Conservation (phyloP, 23 red algal genomes). For the Pyropia yezoensis region DNA sequence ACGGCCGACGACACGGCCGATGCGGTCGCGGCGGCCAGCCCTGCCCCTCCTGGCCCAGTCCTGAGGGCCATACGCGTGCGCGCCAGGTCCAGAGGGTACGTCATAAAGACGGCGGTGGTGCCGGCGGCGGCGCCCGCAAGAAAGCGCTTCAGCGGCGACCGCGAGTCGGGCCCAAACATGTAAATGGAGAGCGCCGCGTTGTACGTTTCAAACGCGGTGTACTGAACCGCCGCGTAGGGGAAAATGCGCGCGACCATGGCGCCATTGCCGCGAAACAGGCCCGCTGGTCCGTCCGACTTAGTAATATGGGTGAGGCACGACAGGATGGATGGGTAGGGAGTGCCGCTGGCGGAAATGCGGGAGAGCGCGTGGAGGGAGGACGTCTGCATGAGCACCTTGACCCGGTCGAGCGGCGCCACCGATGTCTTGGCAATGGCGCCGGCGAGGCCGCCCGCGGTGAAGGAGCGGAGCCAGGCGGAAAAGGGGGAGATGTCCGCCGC, state of each 20-base stretch:
- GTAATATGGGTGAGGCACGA: neutral
- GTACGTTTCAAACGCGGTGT: constrained; percentile 74
- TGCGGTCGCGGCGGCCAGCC: neutral
- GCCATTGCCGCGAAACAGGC: constrained; percentile 81
- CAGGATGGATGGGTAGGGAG: constrained; percentile 25
- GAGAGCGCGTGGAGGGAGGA: constrained; percentile 62
- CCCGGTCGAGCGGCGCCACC: constrained; percentile 82
- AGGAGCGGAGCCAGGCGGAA: constrained; percentile 30
- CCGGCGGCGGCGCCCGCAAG: constrained; percentile 82
- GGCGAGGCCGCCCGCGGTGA: constrained; percentile 66
- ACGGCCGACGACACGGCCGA: neutral
- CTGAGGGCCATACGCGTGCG: constrained; percentile 65
- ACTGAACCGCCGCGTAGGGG: constrained; percentile 91
- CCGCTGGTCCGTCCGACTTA: constrained; percentile 50
- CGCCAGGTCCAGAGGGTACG: constrained; percentile 80
- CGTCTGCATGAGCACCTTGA: constrained; percentile 90
- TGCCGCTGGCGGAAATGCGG: constrained; percentile 18
- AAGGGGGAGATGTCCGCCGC: no score
- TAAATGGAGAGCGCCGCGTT: constrained; percentile 39
- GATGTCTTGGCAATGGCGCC: constrained; percentile 84
- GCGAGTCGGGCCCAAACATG: constrained; percentile 44
- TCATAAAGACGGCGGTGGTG: constrained; percentile 70
- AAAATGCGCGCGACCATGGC: constrained; percentile 79
- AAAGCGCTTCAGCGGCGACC: constrained; percentile 55
- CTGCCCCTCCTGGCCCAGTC: neutral